Evolutionary conservation across 495 filamentous ascomycete species (phyloP).

Genomic region (Amorphotheca resinae): DNA sequence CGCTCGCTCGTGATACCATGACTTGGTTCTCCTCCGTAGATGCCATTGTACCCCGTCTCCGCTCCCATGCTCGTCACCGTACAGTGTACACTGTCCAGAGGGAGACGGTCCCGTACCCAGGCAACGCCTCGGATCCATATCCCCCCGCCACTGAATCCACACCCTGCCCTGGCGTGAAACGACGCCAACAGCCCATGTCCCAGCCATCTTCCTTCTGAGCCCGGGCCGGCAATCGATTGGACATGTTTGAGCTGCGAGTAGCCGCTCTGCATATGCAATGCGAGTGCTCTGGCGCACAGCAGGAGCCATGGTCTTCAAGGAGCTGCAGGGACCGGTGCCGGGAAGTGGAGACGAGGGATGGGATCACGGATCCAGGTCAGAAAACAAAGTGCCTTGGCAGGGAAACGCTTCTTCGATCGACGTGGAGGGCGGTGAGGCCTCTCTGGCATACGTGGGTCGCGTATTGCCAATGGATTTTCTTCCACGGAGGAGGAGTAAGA

Average conservation of each 20-base stretch:
- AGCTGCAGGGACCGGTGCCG: slow-evolving; percentile 22
- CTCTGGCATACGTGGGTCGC: slow-evolving; percentile 23
- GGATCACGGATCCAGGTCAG: too few species aligned
- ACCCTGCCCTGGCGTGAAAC: too few species aligned
- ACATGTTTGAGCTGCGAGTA: slow-evolving; percentile 17
- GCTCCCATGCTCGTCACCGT: background rate
- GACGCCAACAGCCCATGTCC: slow-evolving; percentile 15
- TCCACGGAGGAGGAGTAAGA: slow-evolving; percentile 7
- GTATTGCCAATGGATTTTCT: slow-evolving; percentile 19
- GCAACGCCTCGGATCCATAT: background rate
- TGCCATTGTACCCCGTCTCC: too few species aligned
- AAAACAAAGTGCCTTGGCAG: too few species aligned
- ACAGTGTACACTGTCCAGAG: too few species aligned
- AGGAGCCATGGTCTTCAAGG: slow-evolving; percentile 13
- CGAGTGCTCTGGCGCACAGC: slow-evolving; percentile 18
- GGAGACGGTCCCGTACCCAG: background rate
- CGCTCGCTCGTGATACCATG: too few species aligned
- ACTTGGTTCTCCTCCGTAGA: too few species aligned
- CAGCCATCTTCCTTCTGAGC: slow-evolving; percentile 7
- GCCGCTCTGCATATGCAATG: slow-evolving; percentile 21
- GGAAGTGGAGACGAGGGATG: slow-evolving; percentile 17
- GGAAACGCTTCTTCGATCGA: too few species aligned
- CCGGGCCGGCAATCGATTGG: slow-evolving; percentile 11
- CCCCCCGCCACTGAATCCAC: too few species aligned
- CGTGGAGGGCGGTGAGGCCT: too few species aligned